Conservation (phyloP, 208 protist species). For the Jaenimonas drosophilae region DNA sequence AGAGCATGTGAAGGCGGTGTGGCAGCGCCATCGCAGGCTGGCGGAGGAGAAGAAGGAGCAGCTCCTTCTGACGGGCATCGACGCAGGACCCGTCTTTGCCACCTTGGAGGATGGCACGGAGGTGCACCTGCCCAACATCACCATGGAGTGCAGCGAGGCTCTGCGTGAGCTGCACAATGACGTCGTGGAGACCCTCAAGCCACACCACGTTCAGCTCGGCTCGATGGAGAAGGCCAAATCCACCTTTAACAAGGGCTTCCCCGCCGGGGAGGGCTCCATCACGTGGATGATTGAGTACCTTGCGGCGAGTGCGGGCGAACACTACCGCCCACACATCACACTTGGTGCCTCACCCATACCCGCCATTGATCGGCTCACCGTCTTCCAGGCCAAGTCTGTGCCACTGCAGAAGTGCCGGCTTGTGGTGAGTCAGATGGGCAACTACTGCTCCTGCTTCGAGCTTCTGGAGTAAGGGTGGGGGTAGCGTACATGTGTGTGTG, state of each 20-base stretch:
- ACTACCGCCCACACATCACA: slow-evolving; percentile 65
- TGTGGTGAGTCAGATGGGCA: slow-evolving; percentile 72
- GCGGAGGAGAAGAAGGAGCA: slow-evolving; percentile 21
- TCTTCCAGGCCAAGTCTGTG: slow-evolving; percentile 55
- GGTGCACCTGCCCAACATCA: slow-evolving; percentile 48
- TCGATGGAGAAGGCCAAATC: slow-evolving; percentile 39
- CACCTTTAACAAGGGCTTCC: slow-evolving; percentile 65
- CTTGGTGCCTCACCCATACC: slow-evolving; percentile 45
- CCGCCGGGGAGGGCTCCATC: slow-evolving; percentile 16
- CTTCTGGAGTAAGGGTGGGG: too few relatives aligned
- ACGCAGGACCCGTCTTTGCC: slow-evolving; percentile 33
- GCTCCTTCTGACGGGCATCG: slow-evolving; percentile 21
- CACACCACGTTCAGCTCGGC: slow-evolving; percentile 30
- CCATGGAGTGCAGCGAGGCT: slow-evolving; percentile 20
- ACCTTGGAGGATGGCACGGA: slow-evolving; percentile 18
- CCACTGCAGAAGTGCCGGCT: slow-evolving; percentile 57
- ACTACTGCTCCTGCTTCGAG: slow-evolving; percentile 71
- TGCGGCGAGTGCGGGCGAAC: slow-evolving; percentile 19
- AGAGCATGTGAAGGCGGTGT: slow-evolving; percentile 26
- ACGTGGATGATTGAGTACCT: slow-evolving; percentile 50
- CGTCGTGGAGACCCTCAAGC: slow-evolving; percentile 25
- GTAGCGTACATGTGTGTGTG: too few relatives aligned
- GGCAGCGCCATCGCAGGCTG: slow-evolving; percentile 16
- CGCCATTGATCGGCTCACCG: slow-evolving; percentile 17
- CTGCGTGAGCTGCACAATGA: slow-evolving; percentile 42